Evolutionary conservation across 78 protist species (phyloP).

Genomic region (Pigoraptor vietnamica): DNA sequence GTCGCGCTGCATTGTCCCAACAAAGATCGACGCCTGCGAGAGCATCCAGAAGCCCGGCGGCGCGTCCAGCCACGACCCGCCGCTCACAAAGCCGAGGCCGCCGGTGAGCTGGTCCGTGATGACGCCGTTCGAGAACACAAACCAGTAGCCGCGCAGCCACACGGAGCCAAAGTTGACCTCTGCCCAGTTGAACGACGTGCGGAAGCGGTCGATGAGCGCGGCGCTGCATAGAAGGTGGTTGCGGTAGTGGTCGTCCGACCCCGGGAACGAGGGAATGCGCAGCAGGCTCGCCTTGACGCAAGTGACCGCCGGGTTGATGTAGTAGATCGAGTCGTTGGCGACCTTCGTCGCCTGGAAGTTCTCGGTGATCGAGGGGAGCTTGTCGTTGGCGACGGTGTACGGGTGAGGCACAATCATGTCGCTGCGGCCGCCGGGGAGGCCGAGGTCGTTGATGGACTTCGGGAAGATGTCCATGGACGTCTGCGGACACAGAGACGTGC

Average conservation of each 20-base stretch:
- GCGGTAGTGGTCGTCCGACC: neutral
- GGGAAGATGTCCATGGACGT: neutral
- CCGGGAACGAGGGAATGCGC: neutral
- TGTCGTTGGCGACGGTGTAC: neutral
- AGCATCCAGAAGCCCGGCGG: neutral
- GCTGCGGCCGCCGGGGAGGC: neutral
- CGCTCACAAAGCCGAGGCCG: neutral
- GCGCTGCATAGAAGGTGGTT: neutral
- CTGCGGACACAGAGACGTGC: too few relatives aligned
- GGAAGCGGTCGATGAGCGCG: neutral
- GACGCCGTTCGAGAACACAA: neutral
- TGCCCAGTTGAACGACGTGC: neutral
- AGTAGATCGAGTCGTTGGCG: neutral
- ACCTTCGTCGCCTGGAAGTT: neutral
- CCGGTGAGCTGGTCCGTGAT: neutral
- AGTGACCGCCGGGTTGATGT: neutral
- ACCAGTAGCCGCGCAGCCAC: slow-evolving; percentile 1
- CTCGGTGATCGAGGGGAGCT: neutral
- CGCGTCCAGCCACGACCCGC: neutral
- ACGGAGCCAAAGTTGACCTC: neutral
- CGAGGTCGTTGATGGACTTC: neutral
- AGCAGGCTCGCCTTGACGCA: neutral
- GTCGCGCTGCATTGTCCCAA: neutral
- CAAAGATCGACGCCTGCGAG: neutral
- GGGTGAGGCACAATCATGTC: neutral